A percentile compares a stretch with the other conserved stretches of the same genome.
Conservation (phyloP, 495 filamentous ascomycete species). For the Lophiotrema nucula region DNA sequence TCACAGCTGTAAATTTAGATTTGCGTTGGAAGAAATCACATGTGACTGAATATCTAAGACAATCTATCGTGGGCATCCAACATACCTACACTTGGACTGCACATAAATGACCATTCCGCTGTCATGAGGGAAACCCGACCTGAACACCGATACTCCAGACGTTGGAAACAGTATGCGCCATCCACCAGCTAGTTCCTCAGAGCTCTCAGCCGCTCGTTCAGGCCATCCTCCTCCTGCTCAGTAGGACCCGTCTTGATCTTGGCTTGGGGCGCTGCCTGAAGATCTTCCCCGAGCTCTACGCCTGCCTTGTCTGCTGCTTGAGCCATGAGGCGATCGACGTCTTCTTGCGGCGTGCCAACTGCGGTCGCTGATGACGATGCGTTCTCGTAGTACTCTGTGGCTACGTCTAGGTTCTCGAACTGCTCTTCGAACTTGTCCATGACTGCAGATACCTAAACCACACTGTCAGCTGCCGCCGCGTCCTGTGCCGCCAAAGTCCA, state of each 20-base stretch:
- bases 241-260: slow-evolving; percentile 40
- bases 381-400: slow-evolving; percentile 79
- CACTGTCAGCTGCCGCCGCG: slow-evolving; percentile 2
- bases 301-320: slow-evolving; percentile 83
- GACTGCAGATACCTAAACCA: slow-evolving; percentile 50
- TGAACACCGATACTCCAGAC: no score
- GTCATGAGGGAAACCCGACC: no score
- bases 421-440: slow-evolving; percentile 82
- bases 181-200: slow-evolving; percentile 49
- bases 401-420: slow-evolving; percentile 82
- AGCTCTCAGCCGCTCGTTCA: slow-evolving; percentile 49
- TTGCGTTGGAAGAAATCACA: no score
- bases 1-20: no score
- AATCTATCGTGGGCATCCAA: no score
- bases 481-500: background rate
- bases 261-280: slow-evolving; percentile 52
- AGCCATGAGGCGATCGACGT: slow-evolving; percentile 74
- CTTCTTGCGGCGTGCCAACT: slow-evolving; percentile 75
- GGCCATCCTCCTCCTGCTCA: slow-evolving; percentile 49
- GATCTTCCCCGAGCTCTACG: slow-evolving; percentile 68
- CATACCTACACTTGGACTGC: no score
- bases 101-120: no score
- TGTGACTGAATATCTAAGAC: no score
- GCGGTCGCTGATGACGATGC: slow-evolving; percentile 73
- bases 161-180: no score